Percentiles rank a stretch among this genome's conserved stretches.
phyloP scores from a whole-genome alignment of 305 asterid genomes.

The Stenogyne calaminthoides region DNA sequence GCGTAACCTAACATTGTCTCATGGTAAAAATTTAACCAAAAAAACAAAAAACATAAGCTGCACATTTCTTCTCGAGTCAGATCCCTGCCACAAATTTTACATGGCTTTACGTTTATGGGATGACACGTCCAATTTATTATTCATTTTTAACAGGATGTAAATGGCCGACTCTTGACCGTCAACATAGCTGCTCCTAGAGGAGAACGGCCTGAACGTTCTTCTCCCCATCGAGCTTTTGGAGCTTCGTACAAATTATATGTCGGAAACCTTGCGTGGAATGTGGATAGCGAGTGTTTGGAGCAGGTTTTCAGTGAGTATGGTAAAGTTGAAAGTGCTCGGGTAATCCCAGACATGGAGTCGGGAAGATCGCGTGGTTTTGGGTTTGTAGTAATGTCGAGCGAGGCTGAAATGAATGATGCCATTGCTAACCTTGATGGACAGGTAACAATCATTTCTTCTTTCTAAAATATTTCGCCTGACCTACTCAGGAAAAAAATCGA shows the following conservation, averaged over 20 bases:
- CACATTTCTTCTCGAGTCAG: background rate
- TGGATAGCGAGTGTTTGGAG: slow-evolving; percentile 62
- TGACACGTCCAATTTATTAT: background rate
- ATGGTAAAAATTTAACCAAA: background rate
- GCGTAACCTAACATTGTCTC: background rate
- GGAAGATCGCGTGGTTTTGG: slow-evolving; percentile 97
- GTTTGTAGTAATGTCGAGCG: slow-evolving; percentile 75
- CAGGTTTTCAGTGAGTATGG: slow-evolving; percentile 84
- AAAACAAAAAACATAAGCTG: background rate
- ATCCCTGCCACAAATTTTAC: background rate
- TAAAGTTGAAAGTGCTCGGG: slow-evolving; percentile 74
- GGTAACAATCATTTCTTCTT: slow-evolving; percentile 41
- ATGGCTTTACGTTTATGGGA: no score
- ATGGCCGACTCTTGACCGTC: slow-evolving; percentile 71
- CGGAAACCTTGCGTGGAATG: slow-evolving; percentile 88
- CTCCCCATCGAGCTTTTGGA: slow-evolving; percentile 56
- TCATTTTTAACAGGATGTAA: slow-evolving; percentile 54
- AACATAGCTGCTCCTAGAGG: slow-evolving; percentile 90
- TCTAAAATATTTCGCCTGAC: background rate
- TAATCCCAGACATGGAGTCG: slow-evolving; percentile 72
- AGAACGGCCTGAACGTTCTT: slow-evolving; percentile 63
- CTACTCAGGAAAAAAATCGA: background rate
- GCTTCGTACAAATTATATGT: slow-evolving; percentile 66
- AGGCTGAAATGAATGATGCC: slow-evolving; percentile 81
- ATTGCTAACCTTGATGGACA: slow-evolving; percentile 86